phyloP scores from a whole-genome alignment of 2,329 filamentous ascomycete genomes.

The Volutella citrinella region DNA sequence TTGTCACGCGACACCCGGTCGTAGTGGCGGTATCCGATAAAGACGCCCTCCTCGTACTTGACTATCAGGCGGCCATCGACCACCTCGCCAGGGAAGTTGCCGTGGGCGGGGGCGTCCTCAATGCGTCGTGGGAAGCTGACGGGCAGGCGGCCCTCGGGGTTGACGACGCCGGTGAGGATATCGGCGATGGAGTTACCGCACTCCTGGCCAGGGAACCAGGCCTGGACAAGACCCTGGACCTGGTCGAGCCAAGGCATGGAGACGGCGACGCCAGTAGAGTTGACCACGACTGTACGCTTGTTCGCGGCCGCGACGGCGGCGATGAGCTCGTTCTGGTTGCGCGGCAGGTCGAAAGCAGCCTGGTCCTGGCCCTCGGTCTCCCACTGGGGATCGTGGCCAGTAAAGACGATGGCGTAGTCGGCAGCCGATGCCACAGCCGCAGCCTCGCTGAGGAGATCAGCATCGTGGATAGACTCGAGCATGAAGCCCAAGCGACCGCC shows the following conservation, averaged over 20 bases:
- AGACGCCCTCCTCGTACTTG: no score
- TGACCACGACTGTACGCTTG: conserved; percentile 57
- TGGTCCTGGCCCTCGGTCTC: conserved; percentile 60
- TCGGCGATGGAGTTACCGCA: conserved; percentile 65
- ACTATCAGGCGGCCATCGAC: conserved; percentile 11
- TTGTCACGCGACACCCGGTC: no score
- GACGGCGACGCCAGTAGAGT: conserved; percentile 61
- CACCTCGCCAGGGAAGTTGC: conserved; percentile 54
- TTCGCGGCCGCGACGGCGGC: conserved; percentile 53
- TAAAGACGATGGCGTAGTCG: conserved; percentile 54
- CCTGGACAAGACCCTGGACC: conserved; percentile 57
- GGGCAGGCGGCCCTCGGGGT: conserved; percentile 61
- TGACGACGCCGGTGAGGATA: conserved; percentile 59
- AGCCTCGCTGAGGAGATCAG: conserved; percentile 42
- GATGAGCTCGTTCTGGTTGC: conserved; percentile 53
- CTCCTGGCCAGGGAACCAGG: no score
- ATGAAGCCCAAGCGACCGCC: conserved; percentile 29
- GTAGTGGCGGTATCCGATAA: no score
- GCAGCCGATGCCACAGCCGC: conserved; percentile 53
- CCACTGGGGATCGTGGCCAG: conserved; percentile 53
- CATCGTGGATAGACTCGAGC: conserved; percentile 28
- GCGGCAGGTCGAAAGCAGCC: conserved; percentile 67
- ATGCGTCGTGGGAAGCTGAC: conserved; percentile 57
- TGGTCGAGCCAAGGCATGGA: conserved; percentile 52
- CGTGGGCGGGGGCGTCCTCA: conserved; percentile 61